phyloP scores from a whole-genome alignment of 2,329 filamentous ascomycete genomes.

The Fusarium azukiicola region DNA sequence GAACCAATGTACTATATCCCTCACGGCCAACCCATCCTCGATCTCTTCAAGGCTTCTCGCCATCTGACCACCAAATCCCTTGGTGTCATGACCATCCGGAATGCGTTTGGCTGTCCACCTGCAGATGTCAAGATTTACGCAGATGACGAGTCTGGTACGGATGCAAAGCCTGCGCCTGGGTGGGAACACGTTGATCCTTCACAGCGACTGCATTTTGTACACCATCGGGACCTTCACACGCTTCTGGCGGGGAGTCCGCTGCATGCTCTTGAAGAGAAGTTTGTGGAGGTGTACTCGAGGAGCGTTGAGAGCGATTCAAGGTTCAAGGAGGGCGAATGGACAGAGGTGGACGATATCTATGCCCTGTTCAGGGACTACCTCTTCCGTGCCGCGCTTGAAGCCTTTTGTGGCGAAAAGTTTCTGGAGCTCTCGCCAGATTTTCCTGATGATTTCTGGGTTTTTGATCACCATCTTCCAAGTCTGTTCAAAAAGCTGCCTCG shows the following conservation, averaged over 20 bases:
- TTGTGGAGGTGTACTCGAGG: conserved; percentile 29
- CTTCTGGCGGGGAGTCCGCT: conserved; percentile 32
- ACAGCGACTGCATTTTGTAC: conserved; percentile 35
- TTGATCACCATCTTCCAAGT: conserved; percentile 43
- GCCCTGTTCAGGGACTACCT: conserved; percentile 35
- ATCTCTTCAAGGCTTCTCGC: conserved; percentile 42
- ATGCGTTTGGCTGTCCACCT: conserved; percentile 41
- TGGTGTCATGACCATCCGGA: conserved; percentile 41
- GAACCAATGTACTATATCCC: conserved; percentile 48
- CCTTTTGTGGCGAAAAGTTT: conserved; percentile 41
- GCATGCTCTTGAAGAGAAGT: conserved; percentile 28
- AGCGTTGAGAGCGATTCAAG: conserved; percentile 26
- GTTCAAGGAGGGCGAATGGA: conserved; percentile 29
- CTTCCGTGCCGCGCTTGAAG: conserved; percentile 27
- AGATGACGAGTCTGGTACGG: conserved; percentile 32
- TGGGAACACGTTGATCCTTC: conserved; percentile 36
- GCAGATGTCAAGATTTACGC: conserved; percentile 32
- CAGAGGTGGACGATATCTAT: conserved; percentile 41
- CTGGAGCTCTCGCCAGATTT: conserved; percentile 39
- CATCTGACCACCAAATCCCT: conserved; percentile 40
- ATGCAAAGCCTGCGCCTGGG: conserved; percentile 36
- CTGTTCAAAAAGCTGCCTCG: conserved; percentile 45
- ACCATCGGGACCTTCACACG: conserved; percentile 38
- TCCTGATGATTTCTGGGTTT: conserved; percentile 45
- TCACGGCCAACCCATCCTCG: conserved; percentile 37